Conservation (phyloP, 2,329 filamentous ascomycete genomes). For the Stenocarpella maydis region DNA sequence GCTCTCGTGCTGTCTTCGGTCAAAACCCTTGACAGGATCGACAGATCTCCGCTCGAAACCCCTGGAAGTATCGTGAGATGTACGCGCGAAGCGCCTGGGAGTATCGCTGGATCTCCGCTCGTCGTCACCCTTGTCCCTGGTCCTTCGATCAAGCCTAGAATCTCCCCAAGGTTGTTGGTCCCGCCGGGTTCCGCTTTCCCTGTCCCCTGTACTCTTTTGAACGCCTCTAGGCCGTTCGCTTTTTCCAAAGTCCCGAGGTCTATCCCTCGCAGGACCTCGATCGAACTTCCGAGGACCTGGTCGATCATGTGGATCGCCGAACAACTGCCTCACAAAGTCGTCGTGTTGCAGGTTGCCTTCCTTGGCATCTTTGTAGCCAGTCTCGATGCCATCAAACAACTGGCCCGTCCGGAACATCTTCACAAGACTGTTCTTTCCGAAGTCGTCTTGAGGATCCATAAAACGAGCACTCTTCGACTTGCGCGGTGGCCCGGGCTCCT, state of each 20-base stretch:
- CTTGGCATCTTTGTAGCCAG: slow-evolving; percentile 4
- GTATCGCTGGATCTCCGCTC: not conserved
- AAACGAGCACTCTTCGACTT: slow-evolving; percentile 48
- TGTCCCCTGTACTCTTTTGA: not conserved
- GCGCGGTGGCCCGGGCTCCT: slow-evolving; percentile 43
- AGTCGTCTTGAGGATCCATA: slow-evolving; percentile 55
- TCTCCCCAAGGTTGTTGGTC: not conserved
- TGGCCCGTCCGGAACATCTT: slow-evolving; percentile 60
- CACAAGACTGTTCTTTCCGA: slow-evolving; percentile 65
- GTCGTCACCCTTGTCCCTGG: not conserved
- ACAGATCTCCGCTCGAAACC: not conserved
- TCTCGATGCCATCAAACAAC: slow-evolving; percentile 45
- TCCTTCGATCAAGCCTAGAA: not conserved
- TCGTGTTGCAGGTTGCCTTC: slow-evolving; percentile 33
- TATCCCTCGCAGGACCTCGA: not conserved
- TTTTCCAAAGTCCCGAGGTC: not conserved
- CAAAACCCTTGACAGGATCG: not conserved
- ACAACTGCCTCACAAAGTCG: slow-evolving; percentile 32
- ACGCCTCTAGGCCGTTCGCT: not conserved
- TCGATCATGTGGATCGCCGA: slow-evolving; percentile 1
- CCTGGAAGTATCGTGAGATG: not conserved
- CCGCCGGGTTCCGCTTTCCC: not conserved
- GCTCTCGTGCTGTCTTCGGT: not conserved
- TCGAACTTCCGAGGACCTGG: not conserved
- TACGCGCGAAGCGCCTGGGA: not conserved